phyloP scores from a whole-genome alignment of 2,329 filamentous ascomycete genomes.

The Neofusicoccum sp. region DNA sequence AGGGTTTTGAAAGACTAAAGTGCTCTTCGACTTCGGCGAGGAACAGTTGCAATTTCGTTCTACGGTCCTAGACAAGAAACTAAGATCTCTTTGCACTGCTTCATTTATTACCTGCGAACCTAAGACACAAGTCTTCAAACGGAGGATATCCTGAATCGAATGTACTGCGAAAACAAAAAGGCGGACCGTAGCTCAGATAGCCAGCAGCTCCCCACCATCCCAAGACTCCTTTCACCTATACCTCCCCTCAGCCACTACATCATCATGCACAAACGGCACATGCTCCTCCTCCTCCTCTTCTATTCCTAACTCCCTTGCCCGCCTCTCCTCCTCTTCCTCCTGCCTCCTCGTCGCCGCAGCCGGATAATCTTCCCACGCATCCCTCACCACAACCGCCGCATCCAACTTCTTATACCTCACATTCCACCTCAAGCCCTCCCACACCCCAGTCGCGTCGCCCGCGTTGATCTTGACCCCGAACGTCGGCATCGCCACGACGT shows the following conservation, averaged over 20 bases:
- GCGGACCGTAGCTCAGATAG: too few relatives aligned
- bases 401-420: conserved; percentile 28
- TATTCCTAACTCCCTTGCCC: not conserved
- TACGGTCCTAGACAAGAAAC: too few relatives aligned
- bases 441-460: conserved; percentile 9
- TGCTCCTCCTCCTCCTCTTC: not conserved
- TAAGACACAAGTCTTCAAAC: too few relatives aligned
- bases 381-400: conserved; percentile 15
- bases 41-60: too few relatives aligned
- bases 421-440: conserved; percentile 23
- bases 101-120: too few relatives aligned
- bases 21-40: too few relatives aligned
- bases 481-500: conserved; percentile 31
- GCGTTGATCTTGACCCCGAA: conserved; percentile 25
- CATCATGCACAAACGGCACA: conserved; percentile 6
- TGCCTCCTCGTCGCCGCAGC: not conserved
- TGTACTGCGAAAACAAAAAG: too few relatives aligned
- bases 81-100: too few relatives aligned
- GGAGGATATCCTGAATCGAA: too few relatives aligned
- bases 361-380: conserved; percentile 14
- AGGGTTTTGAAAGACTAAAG: too few relatives aligned
- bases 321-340: not conserved
- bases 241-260: not conserved
- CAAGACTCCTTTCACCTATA: not conserved
- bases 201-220: not conserved